Base-by-base conservation (phyloP, 805 yeast species). In the Ogataea pilisensis region DNA sequence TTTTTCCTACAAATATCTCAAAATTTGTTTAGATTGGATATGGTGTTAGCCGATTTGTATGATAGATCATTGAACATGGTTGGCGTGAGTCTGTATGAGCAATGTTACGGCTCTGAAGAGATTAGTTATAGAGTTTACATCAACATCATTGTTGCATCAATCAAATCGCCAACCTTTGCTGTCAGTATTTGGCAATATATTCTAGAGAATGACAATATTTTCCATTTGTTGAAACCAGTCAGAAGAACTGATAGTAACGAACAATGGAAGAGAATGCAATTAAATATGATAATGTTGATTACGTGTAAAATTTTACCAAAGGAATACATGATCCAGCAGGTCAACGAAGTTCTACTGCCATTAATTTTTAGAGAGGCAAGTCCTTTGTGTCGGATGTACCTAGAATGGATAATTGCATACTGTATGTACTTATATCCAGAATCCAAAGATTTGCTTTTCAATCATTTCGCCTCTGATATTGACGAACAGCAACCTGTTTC, bases 401-500 rank as follows among this genome's bases (percentile, higher is more conserved):
- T 85, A 40, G 97, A 90, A 54, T 90, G 96, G 96, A 66, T 82
- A 12, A 60, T 82, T 30, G 73, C 86, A 0, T 61, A 66, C 13
- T 63, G 69, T 17, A 55, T 78, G 35, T 44, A 65, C 12, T 52
- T 53, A n/a, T 54, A 70, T 43, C 53, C 61, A 2, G 48, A 37
- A 3, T 50, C 44, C 39, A 50, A 45, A 18, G 53, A 46, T 6
- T 27, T 24, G 3, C 35, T 63, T 3, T 49, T 60, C 13, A 38
- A 37, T 5, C 33, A 39, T 8, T 54, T 63, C 37, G 42, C 48
- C n/a, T 41, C 53, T 11, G 72, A 67, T 37, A 64, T 70, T 14
- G 61, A 39, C 9, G 48, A 59, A 24, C 70, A 50, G 24, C 51
- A 62, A 48, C 86, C 88, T 2, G 63, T 79, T 2, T 61, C 72